A percentile compares a stretch with the other conserved stretches of the same genome.
These are phyloP conservation scores for Moricandia moricandioides DNA, from an alignment of 345 rosid genomes.

Conservation along the genomic window DNA sequence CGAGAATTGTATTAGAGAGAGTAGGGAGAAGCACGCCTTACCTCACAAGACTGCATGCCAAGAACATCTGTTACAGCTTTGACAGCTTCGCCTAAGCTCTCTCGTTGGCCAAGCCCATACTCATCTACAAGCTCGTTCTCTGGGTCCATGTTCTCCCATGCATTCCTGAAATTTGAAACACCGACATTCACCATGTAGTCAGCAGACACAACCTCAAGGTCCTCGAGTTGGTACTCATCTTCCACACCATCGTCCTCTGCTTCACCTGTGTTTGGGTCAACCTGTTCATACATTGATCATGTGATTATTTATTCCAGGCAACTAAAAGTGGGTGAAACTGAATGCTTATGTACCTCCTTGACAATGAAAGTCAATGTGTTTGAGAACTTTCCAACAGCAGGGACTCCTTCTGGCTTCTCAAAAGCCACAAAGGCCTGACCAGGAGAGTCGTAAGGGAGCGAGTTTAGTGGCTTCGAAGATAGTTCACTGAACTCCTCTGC, in stretches of 20 bases:
- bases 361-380: conserved; percentile 81
- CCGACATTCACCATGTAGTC: conserved; percentile 88
- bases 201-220: conserved; percentile 86
- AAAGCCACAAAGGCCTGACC: conserved; percentile 88
- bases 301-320: background rate
- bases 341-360: conserved; percentile 57
- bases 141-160: conserved; percentile 86
- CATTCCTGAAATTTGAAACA: conserved; percentile 92
- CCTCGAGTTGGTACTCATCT: conserved; percentile 97
- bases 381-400: conserved; percentile 89
- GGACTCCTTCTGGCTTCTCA: conserved; percentile 80
- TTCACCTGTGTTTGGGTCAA: conserved; percentile 84
- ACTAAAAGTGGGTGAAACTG: background rate
- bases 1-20: background rate
- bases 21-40: conserved; percentile 26
- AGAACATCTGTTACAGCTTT: conserved; percentile 85
- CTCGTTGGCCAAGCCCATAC: conserved; percentile 95
- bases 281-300: conserved; percentile 44
- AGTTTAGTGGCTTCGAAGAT: conserved; percentile 62
- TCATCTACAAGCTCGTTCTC: conserved; percentile 85
- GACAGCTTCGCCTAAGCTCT: conserved; percentile 78
- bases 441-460: conserved; percentile 92
- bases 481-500: conserved; percentile 79
- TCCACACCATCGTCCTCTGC: conserved; percentile 87
- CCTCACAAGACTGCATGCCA: conserved; percentile 99